Percentiles rank a stretch among this genome's conserved stretches.
Conservation (phyloP, 1,284 basidiomycete genomes). For the Puccinia polysora region DNA sequence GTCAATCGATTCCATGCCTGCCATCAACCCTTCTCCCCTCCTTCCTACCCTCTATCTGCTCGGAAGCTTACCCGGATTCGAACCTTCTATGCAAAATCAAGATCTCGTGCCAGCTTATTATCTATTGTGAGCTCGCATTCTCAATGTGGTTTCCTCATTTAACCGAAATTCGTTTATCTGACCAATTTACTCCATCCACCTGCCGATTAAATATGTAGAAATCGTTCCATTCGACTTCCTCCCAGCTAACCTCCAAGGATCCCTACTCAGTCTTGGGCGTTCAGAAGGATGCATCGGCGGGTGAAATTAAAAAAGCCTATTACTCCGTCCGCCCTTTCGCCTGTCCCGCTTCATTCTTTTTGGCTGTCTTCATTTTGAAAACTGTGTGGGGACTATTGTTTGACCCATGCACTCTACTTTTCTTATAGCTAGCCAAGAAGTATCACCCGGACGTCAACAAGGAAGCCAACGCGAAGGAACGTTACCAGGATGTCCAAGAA, state of each 20-base stretch:
- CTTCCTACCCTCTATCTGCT: too few species aligned
- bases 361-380: not conserved
- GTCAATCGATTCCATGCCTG: too few species aligned
- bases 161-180: too few species aligned
- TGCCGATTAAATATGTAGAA: too few species aligned
- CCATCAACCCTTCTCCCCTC: too few species aligned
- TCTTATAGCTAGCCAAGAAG: constrained; percentile 80
- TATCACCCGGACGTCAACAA: constrained; percentile 97
- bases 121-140: too few species aligned
- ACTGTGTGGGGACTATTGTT: constrained; percentile 19
- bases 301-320: constrained; percentile 95
- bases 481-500: constrained; percentile 92
- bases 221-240: constrained; percentile 65
- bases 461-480: constrained; percentile 81
- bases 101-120: too few species aligned
- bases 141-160: too few species aligned
- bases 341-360: constrained; percentile 33
- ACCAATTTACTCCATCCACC: too few species aligned
- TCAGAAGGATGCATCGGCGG: constrained; percentile 70
- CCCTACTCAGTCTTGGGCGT: constrained; percentile 90
- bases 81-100: too few species aligned
- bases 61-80: too few species aligned
- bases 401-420: not conserved
- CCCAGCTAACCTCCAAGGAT: constrained; percentile 66
- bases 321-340: constrained; percentile 66